phyloP scores from a whole-genome alignment of 148 eudicot genomes.

The Mesembryanthemum crystallinum region DNA sequence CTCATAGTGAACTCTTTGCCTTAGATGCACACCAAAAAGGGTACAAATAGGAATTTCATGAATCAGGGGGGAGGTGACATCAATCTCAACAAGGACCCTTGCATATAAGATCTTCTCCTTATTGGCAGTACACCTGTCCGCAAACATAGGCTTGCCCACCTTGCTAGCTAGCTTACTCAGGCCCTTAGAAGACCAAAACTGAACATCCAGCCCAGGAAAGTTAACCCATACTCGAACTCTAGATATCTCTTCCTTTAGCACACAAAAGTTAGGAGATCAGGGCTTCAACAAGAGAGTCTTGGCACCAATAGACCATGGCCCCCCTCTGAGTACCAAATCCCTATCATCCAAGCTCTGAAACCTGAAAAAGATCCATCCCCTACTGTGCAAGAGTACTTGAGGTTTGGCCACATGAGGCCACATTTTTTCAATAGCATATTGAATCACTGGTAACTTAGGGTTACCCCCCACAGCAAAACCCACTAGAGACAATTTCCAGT shows the following conservation, averaged over 20 bases:
- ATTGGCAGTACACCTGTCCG: background rate
- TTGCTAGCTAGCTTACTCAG: background rate
- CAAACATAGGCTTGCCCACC: background rate
- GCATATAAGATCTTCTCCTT: background rate
- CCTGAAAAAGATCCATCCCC: background rate
- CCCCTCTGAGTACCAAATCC: background rate
- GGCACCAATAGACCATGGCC: background rate
- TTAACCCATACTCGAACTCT: background rate
- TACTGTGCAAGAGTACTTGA: background rate
- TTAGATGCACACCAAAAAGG: too few species aligned
- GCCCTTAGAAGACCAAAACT: background rate
- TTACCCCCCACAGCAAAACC: too few species aligned
- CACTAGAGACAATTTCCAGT: too few species aligned
- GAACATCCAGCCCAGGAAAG: background rate
- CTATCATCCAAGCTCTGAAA: background rate
- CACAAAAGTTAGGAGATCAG: background rate
- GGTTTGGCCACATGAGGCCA: background rate
- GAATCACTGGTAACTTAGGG: too few species aligned
- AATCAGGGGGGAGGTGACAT: too few species aligned
- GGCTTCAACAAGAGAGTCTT: background rate
- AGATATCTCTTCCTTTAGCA: background rate
- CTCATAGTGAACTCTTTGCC: too few species aligned
- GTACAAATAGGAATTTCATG: too few species aligned
- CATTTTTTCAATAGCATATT: too few species aligned
- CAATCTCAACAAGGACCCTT: background rate